Evolutionary conservation across 768 basidiomycete species (phyloP).

Genomic region (Psilocybe sp.): DNA sequence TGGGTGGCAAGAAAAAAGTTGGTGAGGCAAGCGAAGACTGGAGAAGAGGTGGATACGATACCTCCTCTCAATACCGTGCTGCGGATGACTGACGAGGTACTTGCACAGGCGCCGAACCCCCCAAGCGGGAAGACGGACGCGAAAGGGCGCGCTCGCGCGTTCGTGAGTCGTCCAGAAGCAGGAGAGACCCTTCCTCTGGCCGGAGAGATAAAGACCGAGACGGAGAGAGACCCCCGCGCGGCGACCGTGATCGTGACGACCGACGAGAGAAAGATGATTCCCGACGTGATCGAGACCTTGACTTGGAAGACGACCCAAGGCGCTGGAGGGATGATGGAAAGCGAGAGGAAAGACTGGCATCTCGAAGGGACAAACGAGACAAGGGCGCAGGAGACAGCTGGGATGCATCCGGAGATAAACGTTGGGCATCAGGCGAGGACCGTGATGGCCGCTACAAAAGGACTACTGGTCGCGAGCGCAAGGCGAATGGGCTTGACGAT

Average conservation of each 20-base stretch:
- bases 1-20: constrained; percentile 55
- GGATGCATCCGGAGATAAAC: constrained; percentile 48
- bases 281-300: constrained; percentile 35
- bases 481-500: constrained; percentile 34
- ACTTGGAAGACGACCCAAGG: constrained; percentile 65
- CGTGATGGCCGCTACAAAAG: constrained; percentile 66
- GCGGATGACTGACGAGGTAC: neutral
- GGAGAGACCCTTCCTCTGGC: constrained; percentile 52
- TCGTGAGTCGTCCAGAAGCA: constrained; percentile 60
- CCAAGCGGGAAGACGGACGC: constrained; percentile 56
- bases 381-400: constrained; percentile 36
- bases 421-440: constrained; percentile 65
- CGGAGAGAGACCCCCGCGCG: constrained; percentile 35
- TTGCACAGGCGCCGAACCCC: constrained; percentile 42
- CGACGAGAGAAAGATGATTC: constrained; percentile 42
- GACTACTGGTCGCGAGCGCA: constrained; percentile 55
- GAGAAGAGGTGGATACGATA: constrained; percentile 63
- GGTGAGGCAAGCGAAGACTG: constrained; percentile 81
- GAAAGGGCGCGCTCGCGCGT: constrained; percentile 63
- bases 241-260: constrained; percentile 34
- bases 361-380: constrained; percentile 54
- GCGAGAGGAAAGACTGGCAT: constrained; percentile 70
- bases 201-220: constrained; percentile 37
- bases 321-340: constrained; percentile 84
- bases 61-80: constrained; percentile 4